These are phyloP conservation scores for Leishmania major DNA, from an alignment of 208 protist species.

Conservation along the genomic window DNA sequence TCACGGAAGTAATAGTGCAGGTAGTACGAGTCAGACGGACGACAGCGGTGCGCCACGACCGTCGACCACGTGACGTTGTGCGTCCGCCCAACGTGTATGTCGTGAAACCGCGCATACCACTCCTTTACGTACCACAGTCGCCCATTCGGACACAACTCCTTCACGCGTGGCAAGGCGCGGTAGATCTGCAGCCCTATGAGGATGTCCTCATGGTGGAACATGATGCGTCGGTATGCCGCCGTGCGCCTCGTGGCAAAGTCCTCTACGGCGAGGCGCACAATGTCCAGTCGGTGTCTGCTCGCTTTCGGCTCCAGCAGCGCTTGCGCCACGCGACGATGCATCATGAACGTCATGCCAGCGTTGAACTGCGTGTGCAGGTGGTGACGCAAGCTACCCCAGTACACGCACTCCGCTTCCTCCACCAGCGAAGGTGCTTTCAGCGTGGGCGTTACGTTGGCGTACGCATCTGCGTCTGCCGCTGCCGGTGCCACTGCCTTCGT, in stretches of 20 bases:
- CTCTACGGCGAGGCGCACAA: conserved; percentile 3
- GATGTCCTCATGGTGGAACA: conserved; percentile 16
- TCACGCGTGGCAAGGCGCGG: background rate
- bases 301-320: conserved; percentile 11
- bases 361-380: background rate
- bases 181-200: background rate
- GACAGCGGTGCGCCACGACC: conserved; percentile 23
- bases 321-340: conserved; percentile 10
- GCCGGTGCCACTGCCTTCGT: background rate
- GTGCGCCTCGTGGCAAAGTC: background rate
- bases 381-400: conserved; percentile 24
- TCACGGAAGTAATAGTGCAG: conserved; percentile 19
- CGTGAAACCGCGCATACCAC: conserved; percentile 14
- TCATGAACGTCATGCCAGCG: conserved; percentile 19
- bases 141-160: background rate
- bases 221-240: background rate
- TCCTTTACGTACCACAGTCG: conserved; percentile 11
- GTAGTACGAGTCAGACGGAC: conserved; percentile 6
- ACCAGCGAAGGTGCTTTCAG: background rate
- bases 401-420: conserved; percentile 21
- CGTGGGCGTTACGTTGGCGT: no score
- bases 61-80: conserved; percentile 24
- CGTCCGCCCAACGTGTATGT: conserved; percentile 12
- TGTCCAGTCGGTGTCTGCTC: background rate
- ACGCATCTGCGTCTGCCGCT: background rate